Evolutionary conservation across 2,329 filamentous ascomycete species (phyloP).

Genomic region (Curvularia eragrostidis): DNA sequence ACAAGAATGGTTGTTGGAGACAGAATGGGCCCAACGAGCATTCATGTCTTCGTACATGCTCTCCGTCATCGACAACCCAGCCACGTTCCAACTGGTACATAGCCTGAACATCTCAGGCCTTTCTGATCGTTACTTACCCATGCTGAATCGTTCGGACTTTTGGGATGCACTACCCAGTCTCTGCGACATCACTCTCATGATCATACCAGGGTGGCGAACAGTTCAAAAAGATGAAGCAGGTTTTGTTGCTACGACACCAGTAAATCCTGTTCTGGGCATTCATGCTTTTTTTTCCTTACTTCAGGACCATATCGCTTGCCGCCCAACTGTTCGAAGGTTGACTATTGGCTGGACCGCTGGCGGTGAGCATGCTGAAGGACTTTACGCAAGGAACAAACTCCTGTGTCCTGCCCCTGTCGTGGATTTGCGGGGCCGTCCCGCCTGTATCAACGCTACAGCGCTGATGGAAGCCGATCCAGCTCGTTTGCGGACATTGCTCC

Average conservation of each 20-base stretch:
- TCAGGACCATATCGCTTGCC: slow-evolving; percentile 56
- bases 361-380: slow-evolving; percentile 69
- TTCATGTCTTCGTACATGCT: slow-evolving; percentile 73
- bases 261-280: slow-evolving; percentile 62
- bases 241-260: slow-evolving; percentile 56
- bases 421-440: slow-evolving; percentile 17
- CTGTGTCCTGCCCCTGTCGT: slow-evolving; percentile 68
- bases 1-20: slow-evolving; percentile 71
- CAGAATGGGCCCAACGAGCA: slow-evolving; percentile 71
- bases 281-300: slow-evolving; percentile 62
- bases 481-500: slow-evolving; percentile 40
- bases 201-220: slow-evolving; percentile 71
- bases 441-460: slow-evolving; percentile 11
- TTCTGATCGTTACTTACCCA: slow-evolving; percentile 65
- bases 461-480: slow-evolving; percentile 19
- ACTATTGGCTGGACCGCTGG: slow-evolving; percentile 72
- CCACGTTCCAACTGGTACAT: slow-evolving; percentile 61
- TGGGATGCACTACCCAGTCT: slow-evolving; percentile 66
- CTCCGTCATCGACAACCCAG: slow-evolving; percentile 66
- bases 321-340: slow-evolving; percentile 62
- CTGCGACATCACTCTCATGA: slow-evolving; percentile 62
- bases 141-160: slow-evolving; percentile 64
- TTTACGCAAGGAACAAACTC: slow-evolving; percentile 66
- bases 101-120: slow-evolving; percentile 69
- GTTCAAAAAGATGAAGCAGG: slow-evolving; percentile 62